Percentiles rank a stretch among this genome's conserved stretches.
Evolutionary conservation across 2,329 filamentous ascomycete species (phyloP).

Genomic region (Venturia pyrina): DNA sequence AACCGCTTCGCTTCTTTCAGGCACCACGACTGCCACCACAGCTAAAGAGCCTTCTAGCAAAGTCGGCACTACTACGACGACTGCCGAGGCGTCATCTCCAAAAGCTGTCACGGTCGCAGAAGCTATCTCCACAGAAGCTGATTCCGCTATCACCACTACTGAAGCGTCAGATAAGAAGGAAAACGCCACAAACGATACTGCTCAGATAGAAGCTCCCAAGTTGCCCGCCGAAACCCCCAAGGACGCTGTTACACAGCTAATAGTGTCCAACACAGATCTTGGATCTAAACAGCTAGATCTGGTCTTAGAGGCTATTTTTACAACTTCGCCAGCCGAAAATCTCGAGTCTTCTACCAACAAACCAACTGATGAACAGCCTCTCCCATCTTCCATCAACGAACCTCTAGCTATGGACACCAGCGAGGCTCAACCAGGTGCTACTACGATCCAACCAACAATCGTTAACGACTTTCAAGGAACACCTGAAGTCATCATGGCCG

Average conservation of each 20-base stretch:
- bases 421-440: neutral
- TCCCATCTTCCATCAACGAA: neutral
- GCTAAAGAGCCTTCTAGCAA: neutral
- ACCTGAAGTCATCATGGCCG: neutral
- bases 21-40: neutral
- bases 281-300: neutral
- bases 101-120: neutral
- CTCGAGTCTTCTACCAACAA: neutral
- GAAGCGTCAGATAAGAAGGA: neutral
- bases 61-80: neutral
- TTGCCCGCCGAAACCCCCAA: neutral
- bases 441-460: too few species aligned
- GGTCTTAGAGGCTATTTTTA: neutral
- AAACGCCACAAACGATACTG: neutral
- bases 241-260: neutral
- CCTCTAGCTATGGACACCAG: neutral
- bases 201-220: neutral
- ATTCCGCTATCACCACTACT: neutral
- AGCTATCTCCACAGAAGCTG: neutral
- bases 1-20: neutral
- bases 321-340: neutral
- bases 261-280: neutral
- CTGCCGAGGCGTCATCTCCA: neutral
- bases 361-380: neutral
- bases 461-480: neutral